These are phyloP conservation scores for Trichosporon coremiiforme DNA, from an alignment of 1,284 basidiomycete species.

Conservation along the genomic window DNA sequence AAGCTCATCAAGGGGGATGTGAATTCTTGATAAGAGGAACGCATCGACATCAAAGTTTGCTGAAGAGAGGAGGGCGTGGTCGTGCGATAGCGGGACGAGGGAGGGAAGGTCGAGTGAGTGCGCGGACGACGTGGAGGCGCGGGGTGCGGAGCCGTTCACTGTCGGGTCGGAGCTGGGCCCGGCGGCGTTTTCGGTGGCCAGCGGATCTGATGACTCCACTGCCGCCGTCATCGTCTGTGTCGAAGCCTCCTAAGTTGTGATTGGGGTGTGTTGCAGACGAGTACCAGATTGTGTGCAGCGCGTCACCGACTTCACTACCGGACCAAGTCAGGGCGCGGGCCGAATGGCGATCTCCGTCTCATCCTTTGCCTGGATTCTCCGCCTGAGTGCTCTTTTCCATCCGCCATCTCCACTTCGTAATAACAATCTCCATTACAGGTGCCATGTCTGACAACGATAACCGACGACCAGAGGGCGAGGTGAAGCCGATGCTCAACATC, in stretches of 20 bases:
- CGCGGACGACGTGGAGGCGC: conserved; percentile 27
- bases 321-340: conserved; percentile 3
- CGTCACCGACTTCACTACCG: neutral
- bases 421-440: neutral
- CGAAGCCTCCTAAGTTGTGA: too few relatives aligned
- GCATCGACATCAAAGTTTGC: conserved; percentile 76
- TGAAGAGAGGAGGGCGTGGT: conserved; percentile 70
- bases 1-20: conserved; percentile 82
- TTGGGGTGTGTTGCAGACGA: neutral
- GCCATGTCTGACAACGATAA: conserved; percentile 27
- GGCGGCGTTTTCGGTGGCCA: neutral
- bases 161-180: conserved; percentile 1
- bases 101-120: conserved; percentile 65
- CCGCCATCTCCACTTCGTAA: conserved; percentile 13
- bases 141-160: conserved; percentile 24
- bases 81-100: conserved; percentile 74
- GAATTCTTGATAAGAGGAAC: conserved; percentile 83
- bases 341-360: conserved; percentile 4
- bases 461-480: conserved; percentile 8
- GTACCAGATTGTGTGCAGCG: neutral
- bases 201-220: neutral
- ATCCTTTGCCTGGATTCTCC: conserved; percentile 6
- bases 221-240: conserved; percentile 1
- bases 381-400: conserved; percentile 3
- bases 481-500: conserved; percentile 36